phyloP scores from a whole-genome alignment of 352 stramenopile species.

The Globisporangium carolinianum region DNA sequence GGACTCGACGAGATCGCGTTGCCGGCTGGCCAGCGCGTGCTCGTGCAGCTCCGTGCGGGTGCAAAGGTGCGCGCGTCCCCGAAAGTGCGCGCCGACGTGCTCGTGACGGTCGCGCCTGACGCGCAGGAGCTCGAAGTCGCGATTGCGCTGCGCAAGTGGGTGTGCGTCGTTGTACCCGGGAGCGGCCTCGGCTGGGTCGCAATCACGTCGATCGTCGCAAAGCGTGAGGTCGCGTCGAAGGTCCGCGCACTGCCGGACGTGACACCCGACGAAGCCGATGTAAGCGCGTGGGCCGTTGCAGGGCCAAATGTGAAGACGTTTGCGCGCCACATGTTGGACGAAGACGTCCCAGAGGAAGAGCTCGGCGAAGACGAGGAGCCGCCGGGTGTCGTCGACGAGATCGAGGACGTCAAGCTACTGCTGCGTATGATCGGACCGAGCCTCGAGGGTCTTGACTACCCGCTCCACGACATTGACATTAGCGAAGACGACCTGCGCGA shows the following conservation, averaged over 20 bases:
- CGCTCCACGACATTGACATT: conserved; percentile 12
- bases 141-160: conserved; percentile 15
- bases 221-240: conserved; percentile 9
- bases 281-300: not conserved
- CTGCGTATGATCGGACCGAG: conserved; percentile 13
- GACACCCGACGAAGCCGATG: conserved; percentile 1
- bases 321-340: not conserved
- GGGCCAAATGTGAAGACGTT: not conserved
- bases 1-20: conserved; percentile 18
- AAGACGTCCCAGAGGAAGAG: not conserved
- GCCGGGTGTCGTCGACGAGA: not conserved
- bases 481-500: conserved; percentile 9
- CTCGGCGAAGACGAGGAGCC: not conserved
- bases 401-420: conserved; percentile 3
- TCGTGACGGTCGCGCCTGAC: conserved; percentile 4
- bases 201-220: not conserved
- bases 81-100: conserved; percentile 4
- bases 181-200: conserved; percentile 26
- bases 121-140: conserved; percentile 28
- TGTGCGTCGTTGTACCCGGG: conserved; percentile 31
- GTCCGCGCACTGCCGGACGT: conserved; percentile 2
- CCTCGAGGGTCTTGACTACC: conserved; percentile 14
- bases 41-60: conserved; percentile 15
- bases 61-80: conserved; percentile 15
- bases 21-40: conserved; percentile 13